Base-by-base conservation (phyloP, 495 filamentous ascomycete species). In the Symbiotaphrina buchneri region DNA sequence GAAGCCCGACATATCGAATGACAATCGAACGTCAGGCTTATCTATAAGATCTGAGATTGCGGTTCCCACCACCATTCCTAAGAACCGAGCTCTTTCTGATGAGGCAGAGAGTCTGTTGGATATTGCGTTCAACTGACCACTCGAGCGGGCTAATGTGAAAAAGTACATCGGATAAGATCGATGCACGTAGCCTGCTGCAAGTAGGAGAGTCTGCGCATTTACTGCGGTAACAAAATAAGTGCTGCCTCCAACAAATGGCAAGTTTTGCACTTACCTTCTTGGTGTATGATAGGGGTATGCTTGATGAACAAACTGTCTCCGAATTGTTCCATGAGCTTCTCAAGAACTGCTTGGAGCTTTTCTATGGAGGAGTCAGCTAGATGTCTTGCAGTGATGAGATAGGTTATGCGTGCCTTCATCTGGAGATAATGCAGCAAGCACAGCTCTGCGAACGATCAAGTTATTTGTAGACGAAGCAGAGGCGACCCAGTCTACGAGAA, bases 11-110 rank as follows among this genome's bases (percentile, higher is more conserved):
- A 78, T 56, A n/a, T 77, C 68, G 43, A 99, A 95, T 32, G 70
- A 68, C 48, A 95, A 71, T 32, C 56, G 60, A 31, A 72, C 75
- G 1, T 58, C 73, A 16, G 65, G 64, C 36, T 71, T 67, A 42
- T 95, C 82, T 4, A 87, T 67, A 1, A 99, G 59, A 13, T 63
- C 56, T 0, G 83, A 93, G 10, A 95, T 63, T 0, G 71, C 66
- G 29, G 74, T 82, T 2, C 77, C 87, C 27, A 93, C 68, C 4
- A 79, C 56, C 77, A 99, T 93, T 0, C 87, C 90, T 3, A 99
- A 58, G 33, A 84, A 77, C 3, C 87, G 66, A 31, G 78, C 72
- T 33, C 70, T 61, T 10, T 57, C 56, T 28, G 84, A 81, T 14
- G 79, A 67, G 17, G 77, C 61, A 7, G 65, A 65, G n/a, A 99